Conservation (phyloP, 768 basidiomycete species). For the Termitomyces heimii region DNA sequence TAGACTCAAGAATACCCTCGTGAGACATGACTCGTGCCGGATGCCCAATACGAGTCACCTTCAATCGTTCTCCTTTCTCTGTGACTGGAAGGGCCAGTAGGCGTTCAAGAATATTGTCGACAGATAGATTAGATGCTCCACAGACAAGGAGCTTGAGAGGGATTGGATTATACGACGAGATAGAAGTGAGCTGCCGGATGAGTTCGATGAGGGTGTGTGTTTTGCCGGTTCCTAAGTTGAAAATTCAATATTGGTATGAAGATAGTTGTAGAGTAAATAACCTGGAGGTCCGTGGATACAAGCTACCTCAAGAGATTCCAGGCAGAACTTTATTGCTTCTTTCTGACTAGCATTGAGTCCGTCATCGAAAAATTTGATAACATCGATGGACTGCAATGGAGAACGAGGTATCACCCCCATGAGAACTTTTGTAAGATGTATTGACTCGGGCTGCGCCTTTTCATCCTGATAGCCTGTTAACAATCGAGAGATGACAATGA, state of each 20-base stretch:
- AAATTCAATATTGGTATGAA: neutral
- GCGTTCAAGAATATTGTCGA: conserved; percentile 92
- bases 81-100: conserved; percentile 55
- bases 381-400: conserved; percentile 24
- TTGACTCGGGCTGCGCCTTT: conserved; percentile 36
- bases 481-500: neutral
- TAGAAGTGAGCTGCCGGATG: conserved; percentile 71
- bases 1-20: conserved; percentile 59
- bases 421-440: conserved; percentile 59
- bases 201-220: conserved; percentile 94
- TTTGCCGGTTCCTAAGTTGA: conserved; percentile 74
- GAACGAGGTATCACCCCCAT: conserved; percentile 57
- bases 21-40: conserved; percentile 87
- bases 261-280: conserved; percentile 13
- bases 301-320: conserved; percentile 76
- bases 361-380: conserved; percentile 66
- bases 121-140: conserved; percentile 90
- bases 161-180: conserved; percentile 39
- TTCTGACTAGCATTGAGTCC: conserved; percentile 81
- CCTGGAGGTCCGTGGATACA: conserved; percentile 99
- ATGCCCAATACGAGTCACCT: conserved; percentile 88
- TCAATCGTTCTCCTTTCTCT: conserved; percentile 46
- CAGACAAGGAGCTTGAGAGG: conserved; percentile 74
- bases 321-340: conserved; percentile 75
- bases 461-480: conserved; percentile 22